Evolutionary conservation across 495 filamentous ascomycete species (phyloP).

Genomic region (Coniosporium apollinis): DNA sequence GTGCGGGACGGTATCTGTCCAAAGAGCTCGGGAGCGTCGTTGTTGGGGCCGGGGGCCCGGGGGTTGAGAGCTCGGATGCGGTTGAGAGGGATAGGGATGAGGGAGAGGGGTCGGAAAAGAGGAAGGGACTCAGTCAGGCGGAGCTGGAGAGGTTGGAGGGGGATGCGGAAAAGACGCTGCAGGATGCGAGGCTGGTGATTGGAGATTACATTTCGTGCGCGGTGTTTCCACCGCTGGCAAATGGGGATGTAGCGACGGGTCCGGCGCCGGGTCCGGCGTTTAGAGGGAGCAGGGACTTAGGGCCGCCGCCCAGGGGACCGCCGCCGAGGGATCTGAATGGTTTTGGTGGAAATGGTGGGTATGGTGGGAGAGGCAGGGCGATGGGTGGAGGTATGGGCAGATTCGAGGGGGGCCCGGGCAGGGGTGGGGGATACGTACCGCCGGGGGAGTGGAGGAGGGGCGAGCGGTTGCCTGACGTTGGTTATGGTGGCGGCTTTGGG

Average conservation of each 20-base stretch:
- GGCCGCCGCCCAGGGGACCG: slow-evolving; percentile 17
- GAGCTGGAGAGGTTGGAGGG: slow-evolving; percentile 24
- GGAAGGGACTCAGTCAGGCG: slow-evolving; percentile 7
- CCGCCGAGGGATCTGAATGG: slow-evolving; percentile 14
- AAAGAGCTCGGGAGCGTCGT: slow-evolving; percentile 76
- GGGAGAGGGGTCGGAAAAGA: slow-evolving; percentile 16
- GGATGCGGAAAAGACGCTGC: slow-evolving; percentile 54
- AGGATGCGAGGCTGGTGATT: slow-evolving; percentile 63
- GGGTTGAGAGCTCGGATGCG: slow-evolving; percentile 19
- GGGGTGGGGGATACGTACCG: slow-evolving; percentile 26
- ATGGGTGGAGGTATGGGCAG: slow-evolving; percentile 16
- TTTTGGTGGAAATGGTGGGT: slow-evolving; percentile 17
- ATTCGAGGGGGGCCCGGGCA: too few relatives aligned
- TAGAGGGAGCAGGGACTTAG: slow-evolving; percentile 16
- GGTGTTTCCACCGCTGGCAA: slow-evolving; percentile 54
- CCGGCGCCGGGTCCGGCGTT: slow-evolving; percentile 22
- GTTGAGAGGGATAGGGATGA: slow-evolving; percentile 11
- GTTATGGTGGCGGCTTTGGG: too few relatives aligned
- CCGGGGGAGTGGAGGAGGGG: slow-evolving; percentile 43
- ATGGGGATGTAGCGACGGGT: slow-evolving; percentile 54
- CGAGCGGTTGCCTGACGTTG: slow-evolving; percentile 37
- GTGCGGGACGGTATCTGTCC: slow-evolving; percentile 40
- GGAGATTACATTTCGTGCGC: slow-evolving; percentile 78
- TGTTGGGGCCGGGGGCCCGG: slow-evolving; percentile 42
- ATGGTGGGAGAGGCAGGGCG: slow-evolving; percentile 25